Base-by-base conservation (phyloP, 768 basidiomycete species). In the Boletus sp. region DNA sequence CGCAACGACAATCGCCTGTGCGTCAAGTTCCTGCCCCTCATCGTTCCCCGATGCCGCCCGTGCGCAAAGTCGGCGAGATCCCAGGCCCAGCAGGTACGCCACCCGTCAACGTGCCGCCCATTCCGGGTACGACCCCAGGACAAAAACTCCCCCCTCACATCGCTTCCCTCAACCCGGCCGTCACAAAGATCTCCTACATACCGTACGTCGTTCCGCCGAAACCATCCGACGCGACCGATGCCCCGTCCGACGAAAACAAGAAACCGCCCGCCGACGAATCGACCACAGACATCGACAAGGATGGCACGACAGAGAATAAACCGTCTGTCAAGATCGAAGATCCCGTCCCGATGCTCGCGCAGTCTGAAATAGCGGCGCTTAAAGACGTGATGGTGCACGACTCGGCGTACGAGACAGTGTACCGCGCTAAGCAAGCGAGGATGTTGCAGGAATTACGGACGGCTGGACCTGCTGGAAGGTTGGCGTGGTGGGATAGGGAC, bases 401-500 rank as follows among this genome's bases (percentile, higher is more conserved):
- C 50, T 47, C 59, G 5, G 63, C 69, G 1, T 85, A 88, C 58
- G 82, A 86, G 32, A 70, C 61, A 5, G 63, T 72, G 7, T 76
- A 74, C 56, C 75, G 76, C 48, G 69, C 68, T 46, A 84, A 83
- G 78, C 76, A 79, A 51, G 74, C 74, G 19, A 74, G 82, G 25
- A 79, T 81, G 76, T 61, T 63, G 19, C 77, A 77, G 32, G 87
- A 87, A 70, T 54, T 77, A 38, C 71, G 75, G 34, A 64, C 63
- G 2, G 76, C 74, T 5, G 69, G 78, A 32, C 74, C 78, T 23
- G 79, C 74, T 48, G 73, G 72, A 42, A 66, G 72, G 33, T 64
- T 74, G 7, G 75, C 74, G 60, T 88, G 86, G 85, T 87, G 83
- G 78, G 85, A 87, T 71, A 81, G 80, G 64, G 83, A 80, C 59